Percentiles rank a stretch among this genome's conserved stretches.
Conservation (phyloP, 495 filamentous ascomycete species). For the Annulohypoxylon maeteangense region DNA sequence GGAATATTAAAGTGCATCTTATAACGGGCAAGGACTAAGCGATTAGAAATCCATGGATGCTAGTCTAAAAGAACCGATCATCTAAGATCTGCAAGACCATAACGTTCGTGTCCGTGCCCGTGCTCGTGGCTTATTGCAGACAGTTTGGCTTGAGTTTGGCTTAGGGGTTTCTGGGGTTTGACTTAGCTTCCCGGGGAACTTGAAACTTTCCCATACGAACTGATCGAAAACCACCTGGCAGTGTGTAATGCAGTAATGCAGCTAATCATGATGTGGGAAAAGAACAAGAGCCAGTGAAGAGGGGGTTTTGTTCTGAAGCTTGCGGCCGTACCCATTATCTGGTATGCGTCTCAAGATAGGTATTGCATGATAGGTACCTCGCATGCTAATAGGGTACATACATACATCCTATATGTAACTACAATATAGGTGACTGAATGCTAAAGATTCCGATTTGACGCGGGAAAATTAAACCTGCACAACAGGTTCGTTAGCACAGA, state of each 20-base stretch:
- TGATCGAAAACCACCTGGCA: not conserved
- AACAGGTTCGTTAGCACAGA: not conserved
- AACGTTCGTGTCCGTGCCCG: constrained; percentile 11
- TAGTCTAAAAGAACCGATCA: constrained; percentile 2
- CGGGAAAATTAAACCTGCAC: not conserved
- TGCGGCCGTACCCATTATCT: not conserved
- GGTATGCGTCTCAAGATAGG: not conserved
- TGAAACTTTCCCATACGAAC: not conserved
- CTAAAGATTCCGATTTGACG: not conserved
- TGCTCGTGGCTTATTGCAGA: constrained; percentile 5
- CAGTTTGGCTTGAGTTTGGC: not conserved
- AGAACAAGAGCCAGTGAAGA: not conserved
- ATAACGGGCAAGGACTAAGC: not conserved
- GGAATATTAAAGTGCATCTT: not conserved
- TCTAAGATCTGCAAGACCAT: constrained; percentile 10
- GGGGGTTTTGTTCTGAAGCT: not conserved
- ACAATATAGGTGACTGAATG: not conserved
- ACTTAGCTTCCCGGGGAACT: not conserved
- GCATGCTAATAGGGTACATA: not conserved
- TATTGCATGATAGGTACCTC: not conserved
- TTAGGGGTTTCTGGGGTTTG: not conserved
- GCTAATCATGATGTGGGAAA: not conserved
- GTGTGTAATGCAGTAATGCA: too few relatives aligned
- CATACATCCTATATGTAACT: not conserved
- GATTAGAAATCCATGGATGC: constrained; percentile 3